These are phyloP conservation scores for Suillus placidus DNA, from an alignment of 768 basidiomycete genomes.

Conservation along the genomic window DNA sequence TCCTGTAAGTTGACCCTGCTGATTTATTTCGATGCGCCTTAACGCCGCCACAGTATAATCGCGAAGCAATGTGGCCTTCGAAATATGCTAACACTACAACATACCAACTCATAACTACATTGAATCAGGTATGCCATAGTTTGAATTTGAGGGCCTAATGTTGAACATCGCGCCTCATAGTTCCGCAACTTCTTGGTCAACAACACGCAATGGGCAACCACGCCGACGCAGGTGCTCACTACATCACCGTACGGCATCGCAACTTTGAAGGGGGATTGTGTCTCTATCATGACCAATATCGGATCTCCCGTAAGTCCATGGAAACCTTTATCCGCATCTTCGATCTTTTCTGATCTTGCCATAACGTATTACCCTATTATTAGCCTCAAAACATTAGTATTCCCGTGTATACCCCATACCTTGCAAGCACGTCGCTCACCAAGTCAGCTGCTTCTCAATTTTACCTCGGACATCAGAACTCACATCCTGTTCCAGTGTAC, in stretches of 20 bases:
- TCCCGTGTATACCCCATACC: conserved; percentile 59
- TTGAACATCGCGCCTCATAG: conserved; percentile 30
- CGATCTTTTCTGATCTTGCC: conserved; percentile 4
- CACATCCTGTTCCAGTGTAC: conserved; percentile 43
- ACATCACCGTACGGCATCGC: conserved; percentile 55
- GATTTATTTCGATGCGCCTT: conserved; percentile 9
- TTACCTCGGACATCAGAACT: conserved; percentile 6
- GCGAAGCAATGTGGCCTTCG: conserved; percentile 77
- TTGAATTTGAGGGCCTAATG: neutral
- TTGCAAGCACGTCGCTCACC: conserved; percentile 48
- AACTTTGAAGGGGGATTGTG: conserved; percentile 63
- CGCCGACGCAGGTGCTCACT: conserved; percentile 54
- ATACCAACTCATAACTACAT: conserved; percentile 58
- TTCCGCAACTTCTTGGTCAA: conserved; percentile 70
- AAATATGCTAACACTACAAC: conserved; percentile 59
- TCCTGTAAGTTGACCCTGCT: conserved; percentile 48
- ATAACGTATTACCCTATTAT: conserved; percentile 15
- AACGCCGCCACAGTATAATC: conserved; percentile 53
- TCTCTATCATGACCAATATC: conserved; percentile 69
- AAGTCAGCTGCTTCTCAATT: conserved; percentile 48
- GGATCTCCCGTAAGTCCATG: conserved; percentile 62
- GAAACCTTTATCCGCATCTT: neutral
- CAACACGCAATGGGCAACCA: conserved; percentile 50
- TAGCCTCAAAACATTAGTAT: conserved; percentile 61
- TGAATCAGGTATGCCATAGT: conserved; percentile 53